These are phyloP conservation scores for Fusarium coffeatum DNA, from an alignment of 2,329 filamentous ascomycete species.

Conservation along the genomic window DNA sequence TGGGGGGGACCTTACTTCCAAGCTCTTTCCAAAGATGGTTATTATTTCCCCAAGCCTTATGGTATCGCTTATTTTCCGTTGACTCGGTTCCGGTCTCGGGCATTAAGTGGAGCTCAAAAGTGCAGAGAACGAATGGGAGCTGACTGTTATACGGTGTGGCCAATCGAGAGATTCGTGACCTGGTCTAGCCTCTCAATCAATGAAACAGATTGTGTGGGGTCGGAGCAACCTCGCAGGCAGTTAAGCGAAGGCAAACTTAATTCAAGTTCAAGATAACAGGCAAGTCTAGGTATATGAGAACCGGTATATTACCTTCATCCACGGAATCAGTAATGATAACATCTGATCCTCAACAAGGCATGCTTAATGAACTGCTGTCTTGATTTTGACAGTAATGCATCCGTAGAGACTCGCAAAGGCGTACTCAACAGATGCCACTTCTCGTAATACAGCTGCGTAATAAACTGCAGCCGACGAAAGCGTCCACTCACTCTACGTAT, in stretches of 20 bases:
- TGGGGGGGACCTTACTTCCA: too few species aligned
- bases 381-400: background rate
- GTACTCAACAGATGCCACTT: background rate
- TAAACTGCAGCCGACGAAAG: background rate
- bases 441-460: rapidly evolving
- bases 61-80: background rate
- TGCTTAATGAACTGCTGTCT: background rate
- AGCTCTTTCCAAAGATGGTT: too few species aligned
- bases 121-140: background rate
- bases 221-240: background rate
- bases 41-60: background rate
- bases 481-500: background rate
- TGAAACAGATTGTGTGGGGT: background rate
- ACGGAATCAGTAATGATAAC: background rate
- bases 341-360: background rate
- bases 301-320: background rate
- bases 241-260: background rate
- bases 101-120: background rate
- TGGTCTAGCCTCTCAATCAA: background rate
- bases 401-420: rapidly evolving
- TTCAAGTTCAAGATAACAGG: background rate
- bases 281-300: background rate
- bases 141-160: background rate
- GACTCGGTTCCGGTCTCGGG: background rate
- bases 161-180: background rate